phyloP scores from a whole-genome alignment of 1,284 basidiomycete genomes.

The Ceratobasidium sp. region DNA sequence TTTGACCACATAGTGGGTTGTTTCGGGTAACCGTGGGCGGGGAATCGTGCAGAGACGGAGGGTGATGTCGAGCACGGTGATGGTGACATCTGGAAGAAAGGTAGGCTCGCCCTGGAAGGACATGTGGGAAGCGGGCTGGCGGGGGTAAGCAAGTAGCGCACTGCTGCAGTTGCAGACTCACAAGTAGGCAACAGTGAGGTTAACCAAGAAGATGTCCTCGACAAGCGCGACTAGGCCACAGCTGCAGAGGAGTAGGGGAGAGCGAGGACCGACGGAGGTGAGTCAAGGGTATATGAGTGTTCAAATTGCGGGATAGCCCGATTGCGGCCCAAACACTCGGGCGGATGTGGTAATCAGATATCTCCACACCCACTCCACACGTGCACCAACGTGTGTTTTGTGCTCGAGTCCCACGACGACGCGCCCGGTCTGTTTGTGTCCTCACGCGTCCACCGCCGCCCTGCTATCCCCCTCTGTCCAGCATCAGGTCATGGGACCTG shows the following conservation, averaged over 20 bases:
- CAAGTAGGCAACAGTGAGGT: background rate
- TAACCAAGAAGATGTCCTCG: background rate
- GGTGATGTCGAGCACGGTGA: slow-evolving; percentile 75
- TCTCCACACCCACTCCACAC: slow-evolving; percentile 24
- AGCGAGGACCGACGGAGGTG: slow-evolving; percentile 19
- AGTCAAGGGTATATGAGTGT: slow-evolving; percentile 44
- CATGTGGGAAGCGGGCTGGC: slow-evolving; percentile 13
- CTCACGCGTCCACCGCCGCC: background rate
- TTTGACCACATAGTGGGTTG: slow-evolving; percentile 73
- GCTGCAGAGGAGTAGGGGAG: slow-evolving; percentile 1
- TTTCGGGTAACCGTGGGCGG: slow-evolving; percentile 69
- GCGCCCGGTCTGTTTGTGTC: too few species aligned
- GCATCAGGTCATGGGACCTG: background rate
- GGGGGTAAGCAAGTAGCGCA: slow-evolving; percentile 14
- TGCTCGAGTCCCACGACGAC: slow-evolving; percentile 9
- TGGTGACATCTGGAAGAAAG: slow-evolving; percentile 62
- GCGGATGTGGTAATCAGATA: background rate
- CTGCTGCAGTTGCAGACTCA: background rate
- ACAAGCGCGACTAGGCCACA: background rate
- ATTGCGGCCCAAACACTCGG: slow-evolving; percentile 16
- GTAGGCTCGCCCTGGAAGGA: slow-evolving; percentile 17
- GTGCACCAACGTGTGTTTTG: slow-evolving; percentile 11
- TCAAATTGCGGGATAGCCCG: slow-evolving; percentile 23
- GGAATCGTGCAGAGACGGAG: slow-evolving; percentile 79
- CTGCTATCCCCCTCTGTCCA: background rate